A percentile compares a stretch with the other conserved stretches of the same genome.
Evolutionary conservation across 768 basidiomycete species (phyloP).

Genomic region (Pisolithus orientalis): DNA sequence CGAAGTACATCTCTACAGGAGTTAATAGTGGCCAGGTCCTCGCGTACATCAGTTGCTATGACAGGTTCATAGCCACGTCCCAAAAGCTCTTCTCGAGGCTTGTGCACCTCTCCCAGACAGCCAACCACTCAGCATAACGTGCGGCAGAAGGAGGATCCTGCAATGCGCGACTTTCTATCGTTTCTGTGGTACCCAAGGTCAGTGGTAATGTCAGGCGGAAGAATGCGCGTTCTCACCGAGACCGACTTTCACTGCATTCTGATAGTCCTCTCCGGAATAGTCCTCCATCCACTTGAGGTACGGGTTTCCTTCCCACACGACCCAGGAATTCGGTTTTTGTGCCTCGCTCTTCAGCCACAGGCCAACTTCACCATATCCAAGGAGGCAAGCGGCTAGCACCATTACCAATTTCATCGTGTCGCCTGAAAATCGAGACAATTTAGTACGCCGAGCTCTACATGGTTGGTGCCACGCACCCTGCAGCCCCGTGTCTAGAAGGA

Average conservation of each 20-base stretch:
- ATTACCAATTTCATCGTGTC: conserved; percentile 70
- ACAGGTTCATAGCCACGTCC: conserved; percentile 54
- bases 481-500: conserved; percentile 72
- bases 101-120: conserved; percentile 73
- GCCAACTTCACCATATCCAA: conserved; percentile 92
- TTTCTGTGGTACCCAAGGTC: conserved; percentile 36
- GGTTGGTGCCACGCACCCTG: conserved; percentile 38
- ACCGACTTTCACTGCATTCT: conserved; percentile 64
- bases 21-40: no score
- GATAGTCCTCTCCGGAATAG: conserved; percentile 68
- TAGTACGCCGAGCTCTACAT: neutral
- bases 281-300: conserved; percentile 77
- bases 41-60: neutral
- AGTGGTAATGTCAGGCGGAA: conserved; percentile 2
- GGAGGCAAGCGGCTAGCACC: conserved; percentile 76
- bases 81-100: conserved; percentile 81
- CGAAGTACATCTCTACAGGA: no score
- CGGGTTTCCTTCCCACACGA: conserved; percentile 59
- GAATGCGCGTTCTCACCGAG: conserved; percentile 48
- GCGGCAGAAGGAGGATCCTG: conserved; percentile 55
- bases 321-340: conserved; percentile 38
- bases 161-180: conserved; percentile 62
- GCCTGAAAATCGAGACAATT: conserved; percentile 32
- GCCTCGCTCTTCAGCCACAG: conserved; percentile 68
- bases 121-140: conserved; percentile 58